Percentiles rank a stretch among this genome's conserved stretches.
Evolutionary conservation across 192 early-diverging fungal genomes (phyloP).

Genomic region (Rhizoclosmatium sp.): DNA sequence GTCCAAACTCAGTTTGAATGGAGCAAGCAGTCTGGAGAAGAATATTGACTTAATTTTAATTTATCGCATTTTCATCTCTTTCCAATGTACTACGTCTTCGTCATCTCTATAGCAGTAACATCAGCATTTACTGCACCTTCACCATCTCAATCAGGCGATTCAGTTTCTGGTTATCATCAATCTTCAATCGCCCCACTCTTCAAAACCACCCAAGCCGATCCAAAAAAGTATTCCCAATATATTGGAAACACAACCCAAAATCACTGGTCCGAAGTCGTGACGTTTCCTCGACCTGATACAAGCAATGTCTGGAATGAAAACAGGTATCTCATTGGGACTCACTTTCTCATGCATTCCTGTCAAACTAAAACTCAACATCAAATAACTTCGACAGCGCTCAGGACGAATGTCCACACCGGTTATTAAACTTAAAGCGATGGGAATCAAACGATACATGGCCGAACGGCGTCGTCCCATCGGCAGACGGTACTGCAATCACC

Average conservation of each 20-base stretch:
- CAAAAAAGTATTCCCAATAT: not conserved
- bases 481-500: constrained; percentile 8
- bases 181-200: not conserved
- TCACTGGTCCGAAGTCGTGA: constrained; percentile 42
- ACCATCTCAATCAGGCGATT: too few species aligned
- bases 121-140: too few species aligned
- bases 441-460: constrained; percentile 34
- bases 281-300: constrained; percentile 30
- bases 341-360: not conserved
- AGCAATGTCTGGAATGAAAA: constrained; percentile 24
- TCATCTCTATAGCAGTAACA: too few species aligned
- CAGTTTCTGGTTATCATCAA: not conserved
- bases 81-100: too few species aligned
- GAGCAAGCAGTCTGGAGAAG: too few species aligned
- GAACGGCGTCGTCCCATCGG: not conserved
- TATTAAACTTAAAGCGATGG: constrained; percentile 24
- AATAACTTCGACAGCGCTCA: not conserved
- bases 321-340: not conserved
- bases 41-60: too few species aligned
- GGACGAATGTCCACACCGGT: constrained; percentile 27
- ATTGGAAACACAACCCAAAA: not conserved
- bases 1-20: too few species aligned
- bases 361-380: not conserved
- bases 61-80: too few species aligned
- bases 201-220: not conserved